A percentile compares a stretch with the other conserved stretches of the same genome.
These are phyloP conservation scores for Glycine soja DNA, from an alignment of 306 rosid species.

Conservation along the genomic window DNA sequence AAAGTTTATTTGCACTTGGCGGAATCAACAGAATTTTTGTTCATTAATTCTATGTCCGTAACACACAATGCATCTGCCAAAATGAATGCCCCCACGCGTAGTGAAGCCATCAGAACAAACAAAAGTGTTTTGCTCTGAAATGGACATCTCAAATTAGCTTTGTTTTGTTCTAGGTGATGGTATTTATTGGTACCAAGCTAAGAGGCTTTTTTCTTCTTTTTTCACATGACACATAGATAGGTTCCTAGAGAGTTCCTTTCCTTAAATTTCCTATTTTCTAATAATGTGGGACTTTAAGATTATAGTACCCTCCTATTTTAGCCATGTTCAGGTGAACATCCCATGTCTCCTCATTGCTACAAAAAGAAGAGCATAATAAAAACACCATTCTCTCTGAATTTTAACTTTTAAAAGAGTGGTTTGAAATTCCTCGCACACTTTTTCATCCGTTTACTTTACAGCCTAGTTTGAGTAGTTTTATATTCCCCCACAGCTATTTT, in stretches of 20 bases:
- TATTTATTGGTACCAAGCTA: not conserved
- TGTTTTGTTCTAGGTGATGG: not conserved
- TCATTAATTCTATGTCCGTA: slow-evolving; percentile 53
- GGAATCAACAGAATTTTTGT: slow-evolving; percentile 8
- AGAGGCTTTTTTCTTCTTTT: slow-evolving; percentile 1
- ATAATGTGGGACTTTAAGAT: not conserved
- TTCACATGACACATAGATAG: slow-evolving; percentile 6
- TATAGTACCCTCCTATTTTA: not conserved
- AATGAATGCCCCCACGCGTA: slow-evolving; percentile 43
- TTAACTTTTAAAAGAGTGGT: slow-evolving; percentile 4
- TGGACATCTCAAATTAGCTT: slow-evolving; percentile 35
- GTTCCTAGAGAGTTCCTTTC: slow-evolving; percentile 41
- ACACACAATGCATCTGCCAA: slow-evolving; percentile 44
- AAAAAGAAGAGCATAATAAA: slow-evolving; percentile 20
- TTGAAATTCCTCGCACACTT: slow-evolving; percentile 47
- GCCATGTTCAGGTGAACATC: not conserved
- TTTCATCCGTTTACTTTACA: slow-evolving; percentile 56
- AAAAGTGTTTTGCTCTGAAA: slow-evolving; percentile 38
- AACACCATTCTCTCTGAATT: no score
- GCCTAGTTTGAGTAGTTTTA: slow-evolving; percentile 38
- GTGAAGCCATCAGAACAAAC: slow-evolving; percentile 1
- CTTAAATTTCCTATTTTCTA: slow-evolving; percentile 29
- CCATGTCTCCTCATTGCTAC: slow-evolving; percentile 16
- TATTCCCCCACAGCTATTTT: slow-evolving; percentile 43
- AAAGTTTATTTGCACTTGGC: not conserved